phyloP scores from a whole-genome alignment of 2,329 filamentous ascomycete genomes.

The Zalaria sp. region DNA sequence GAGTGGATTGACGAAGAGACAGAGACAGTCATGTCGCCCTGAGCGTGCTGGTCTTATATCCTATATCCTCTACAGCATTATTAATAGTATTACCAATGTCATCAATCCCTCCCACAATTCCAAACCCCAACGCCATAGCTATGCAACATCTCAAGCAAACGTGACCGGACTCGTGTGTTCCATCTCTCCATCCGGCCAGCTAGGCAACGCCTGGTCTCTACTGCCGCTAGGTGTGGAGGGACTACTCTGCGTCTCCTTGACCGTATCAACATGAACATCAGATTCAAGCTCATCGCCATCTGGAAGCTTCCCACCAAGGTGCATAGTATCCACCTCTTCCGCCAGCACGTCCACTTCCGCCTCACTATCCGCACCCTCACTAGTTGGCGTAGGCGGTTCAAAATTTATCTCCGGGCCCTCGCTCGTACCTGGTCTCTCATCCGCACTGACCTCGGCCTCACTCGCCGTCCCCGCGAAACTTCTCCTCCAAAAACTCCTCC shows the following conservation, averaged over 20 bases:
- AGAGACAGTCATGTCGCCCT: too few species aligned
- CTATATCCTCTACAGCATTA: not conserved
- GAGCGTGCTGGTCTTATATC: not conserved
- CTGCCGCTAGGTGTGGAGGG: slow-evolving; percentile 29
- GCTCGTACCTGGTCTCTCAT: not conserved
- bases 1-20: too few species aligned
- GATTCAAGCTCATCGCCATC: not conserved
- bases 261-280: slow-evolving; percentile 1
- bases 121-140: too few species aligned
- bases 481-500: slow-evolving; percentile 14
- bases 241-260: slow-evolving; percentile 25
- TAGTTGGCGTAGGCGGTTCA: slow-evolving; percentile 20
- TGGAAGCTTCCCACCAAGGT: not conserved
- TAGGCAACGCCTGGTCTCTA: slow-evolving; percentile 14
- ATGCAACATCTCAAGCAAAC: not conserved
- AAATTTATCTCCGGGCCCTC: slow-evolving; percentile 19
- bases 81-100: not conserved
- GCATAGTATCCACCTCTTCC: slow-evolving; percentile 3
- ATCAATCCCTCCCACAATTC: not conserved
- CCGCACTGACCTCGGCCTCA: too few species aligned
- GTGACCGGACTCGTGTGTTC: not conserved
- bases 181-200: not conserved
- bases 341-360: slow-evolving; percentile 7
- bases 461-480: slow-evolving; percentile 5
- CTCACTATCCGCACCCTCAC: slow-evolving; percentile 7